Base-by-base conservation (phyloP, 2,329 filamentous ascomycete species). In the Penicillium paneum region DNA sequence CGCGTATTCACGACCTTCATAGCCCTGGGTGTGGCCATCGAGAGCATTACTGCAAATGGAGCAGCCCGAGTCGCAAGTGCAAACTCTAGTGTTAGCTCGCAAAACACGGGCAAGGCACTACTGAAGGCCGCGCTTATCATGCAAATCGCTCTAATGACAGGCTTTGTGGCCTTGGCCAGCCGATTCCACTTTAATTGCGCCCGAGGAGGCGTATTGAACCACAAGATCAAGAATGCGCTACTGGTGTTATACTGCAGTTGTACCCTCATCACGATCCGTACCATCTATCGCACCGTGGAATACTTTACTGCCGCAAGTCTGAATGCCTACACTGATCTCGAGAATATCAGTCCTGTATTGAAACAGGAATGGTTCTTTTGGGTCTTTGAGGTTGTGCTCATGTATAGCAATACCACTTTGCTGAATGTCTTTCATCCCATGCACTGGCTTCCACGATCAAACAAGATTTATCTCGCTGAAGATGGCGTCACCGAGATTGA, bases 1-100 rank as follows among this genome's bases (percentile, higher is more conserved):
- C 76, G 81, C 3, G 75, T 86, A 5, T 81, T 86, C 60, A 86
- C 83, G 58, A 79, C 78, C 3, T 82, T 86, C 57, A 71, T 86
- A 34, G 71, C 78, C 1, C 71, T 82, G 10, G 81, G 84, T 35
- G 65, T 71, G 2, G 68, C 78, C 0, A 76, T 85, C 36, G 75
- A 75, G 50, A 55, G 56, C 8, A 70, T 84, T 3, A 81, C 80
- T 19, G 79, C 72, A 6, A 79, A 80, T 47, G 81, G 81, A 2
- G 81, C 79, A 3, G 73, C 74, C 34, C 71, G 76, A 31, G 70
- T 77, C 49, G 73, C 76, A 5, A 77, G 79, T 48, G 67, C 67
- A 2, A 62, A 55, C 13, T 67, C 74, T 38, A 67, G 74, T 0
- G 55, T 66, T 26, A 62, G 57, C 29, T 69, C 74, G 44, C 71